These are phyloP conservation scores for Zasmidium citrigriseum DNA, from an alignment of 2,329 filamentous ascomycete genomes.

Conservation along the genomic window DNA sequence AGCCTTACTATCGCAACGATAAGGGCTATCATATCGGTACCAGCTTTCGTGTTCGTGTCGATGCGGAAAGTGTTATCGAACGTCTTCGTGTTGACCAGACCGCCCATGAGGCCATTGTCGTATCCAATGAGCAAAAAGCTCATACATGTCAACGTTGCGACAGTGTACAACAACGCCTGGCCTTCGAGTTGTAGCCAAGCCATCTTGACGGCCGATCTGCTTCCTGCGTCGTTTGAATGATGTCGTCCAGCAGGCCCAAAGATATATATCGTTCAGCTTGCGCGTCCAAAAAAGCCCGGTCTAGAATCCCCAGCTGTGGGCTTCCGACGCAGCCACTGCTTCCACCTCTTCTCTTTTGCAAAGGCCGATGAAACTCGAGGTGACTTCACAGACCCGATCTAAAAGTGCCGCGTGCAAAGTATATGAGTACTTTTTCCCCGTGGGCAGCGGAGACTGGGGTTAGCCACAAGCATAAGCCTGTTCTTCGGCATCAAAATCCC, in stretches of 20 bases:
- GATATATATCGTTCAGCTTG: no score
- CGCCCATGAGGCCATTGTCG: constrained; percentile 26
- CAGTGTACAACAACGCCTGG: constrained; percentile 43
- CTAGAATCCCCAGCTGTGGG: background rate
- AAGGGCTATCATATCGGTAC: constrained; percentile 42
- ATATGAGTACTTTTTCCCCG: background rate
- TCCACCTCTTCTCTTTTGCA: background rate
- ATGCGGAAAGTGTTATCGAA: constrained; percentile 46
- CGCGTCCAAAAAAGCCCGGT: background rate
- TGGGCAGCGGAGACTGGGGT: background rate
- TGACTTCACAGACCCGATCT: background rate
- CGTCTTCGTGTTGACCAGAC: constrained; percentile 41
- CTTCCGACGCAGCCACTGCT: background rate
- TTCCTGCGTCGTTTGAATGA: background rate
- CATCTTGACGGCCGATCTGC: constrained; percentile 15
- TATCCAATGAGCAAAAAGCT: constrained; percentile 53
- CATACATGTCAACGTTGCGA: constrained; percentile 48
- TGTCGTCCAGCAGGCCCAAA: background rate
- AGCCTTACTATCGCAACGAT: constrained; percentile 46
- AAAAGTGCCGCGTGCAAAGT: background rate
- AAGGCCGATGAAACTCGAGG: background rate
- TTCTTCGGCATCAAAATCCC: background rate
- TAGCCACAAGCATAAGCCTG: background rate
- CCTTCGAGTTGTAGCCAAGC: constrained; percentile 33
- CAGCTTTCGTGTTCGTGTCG: constrained; percentile 38